Evolutionary conservation across 2,329 filamentous ascomycete genomes (phyloP).

Genomic region (Penicillium sp.): DNA sequence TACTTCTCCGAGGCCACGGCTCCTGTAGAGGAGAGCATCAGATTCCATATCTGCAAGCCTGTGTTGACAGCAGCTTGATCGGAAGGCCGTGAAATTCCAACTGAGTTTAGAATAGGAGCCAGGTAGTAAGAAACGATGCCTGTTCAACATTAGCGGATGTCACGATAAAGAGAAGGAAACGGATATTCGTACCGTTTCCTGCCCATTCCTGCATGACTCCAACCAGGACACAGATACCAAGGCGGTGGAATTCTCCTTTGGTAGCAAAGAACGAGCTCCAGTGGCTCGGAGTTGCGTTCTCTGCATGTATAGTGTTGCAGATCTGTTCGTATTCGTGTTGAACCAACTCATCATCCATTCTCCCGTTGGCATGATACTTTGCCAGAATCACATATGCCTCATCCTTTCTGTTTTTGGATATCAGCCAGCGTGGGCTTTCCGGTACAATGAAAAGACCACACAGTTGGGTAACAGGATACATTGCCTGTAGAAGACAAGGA

Average conservation of each 20-base stretch:
- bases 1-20: constrained; percentile 27
- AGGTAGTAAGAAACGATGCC: constrained; percentile 5
- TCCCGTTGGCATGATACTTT: constrained; percentile 62
- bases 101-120: neutral
- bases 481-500: constrained; percentile 59
- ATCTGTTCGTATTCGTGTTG: constrained; percentile 27
- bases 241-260: constrained; percentile 19
- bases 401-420: constrained; percentile 61
- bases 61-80: constrained; percentile 33
- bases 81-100: constrained; percentile 17
- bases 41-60: constrained; percentile 28
- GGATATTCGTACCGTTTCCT: constrained; percentile 20
- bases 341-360: constrained; percentile 30
- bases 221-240: constrained; percentile 22
- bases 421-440: constrained; percentile 67
- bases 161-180: too few species aligned
- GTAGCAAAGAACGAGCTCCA: constrained; percentile 25
- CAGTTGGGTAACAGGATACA: constrained; percentile 53
- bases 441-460: constrained; percentile 59
- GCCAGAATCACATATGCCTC: constrained; percentile 60
- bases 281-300: constrained; percentile 5
- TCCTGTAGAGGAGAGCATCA: constrained; percentile 23
- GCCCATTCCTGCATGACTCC: constrained; percentile 28
- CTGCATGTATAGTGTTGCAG: constrained; percentile 19
- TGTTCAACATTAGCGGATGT: constrained; percentile 10